Conservation (phyloP, 1,284 basidiomycete species). For the Austroboletus niveus region DNA sequence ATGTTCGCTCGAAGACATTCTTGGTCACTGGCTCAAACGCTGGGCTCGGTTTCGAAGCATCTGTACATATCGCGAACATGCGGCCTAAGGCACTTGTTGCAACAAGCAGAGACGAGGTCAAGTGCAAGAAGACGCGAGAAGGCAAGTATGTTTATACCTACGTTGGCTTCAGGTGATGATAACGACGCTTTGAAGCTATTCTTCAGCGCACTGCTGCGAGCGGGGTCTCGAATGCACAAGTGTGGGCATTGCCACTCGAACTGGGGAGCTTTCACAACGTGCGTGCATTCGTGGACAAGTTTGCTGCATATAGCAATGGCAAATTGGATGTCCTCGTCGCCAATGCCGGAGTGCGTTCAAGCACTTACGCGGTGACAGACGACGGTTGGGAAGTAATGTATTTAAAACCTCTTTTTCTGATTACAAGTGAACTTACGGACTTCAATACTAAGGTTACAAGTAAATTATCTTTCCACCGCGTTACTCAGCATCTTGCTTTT, state of each 20-base stretch:
- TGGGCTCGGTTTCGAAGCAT: slow-evolving; percentile 33
- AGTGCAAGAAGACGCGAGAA: slow-evolving; percentile 22
- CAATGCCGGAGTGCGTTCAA: slow-evolving; percentile 21
- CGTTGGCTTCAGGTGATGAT: background rate
- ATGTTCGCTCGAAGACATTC: slow-evolving; percentile 24
- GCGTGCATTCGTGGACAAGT: slow-evolving; percentile 22
- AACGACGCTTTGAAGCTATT: slow-evolving; percentile 8
- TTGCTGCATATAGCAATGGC: slow-evolving; percentile 12
- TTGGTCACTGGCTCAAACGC: slow-evolving; percentile 32
- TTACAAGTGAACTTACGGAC: background rate
- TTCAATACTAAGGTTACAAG: slow-evolving; percentile 23
- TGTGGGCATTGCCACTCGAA: slow-evolving; percentile 21
- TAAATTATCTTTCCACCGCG: slow-evolving; percentile 31
- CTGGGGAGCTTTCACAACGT: slow-evolving; percentile 23
- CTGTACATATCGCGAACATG: slow-evolving; percentile 25
- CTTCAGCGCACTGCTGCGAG: slow-evolving; percentile 3
- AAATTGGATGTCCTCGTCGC: slow-evolving; percentile 19
- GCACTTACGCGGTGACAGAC: slow-evolving; percentile 15
- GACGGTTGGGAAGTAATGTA: slow-evolving; percentile 30
- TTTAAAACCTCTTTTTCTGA: background rate
- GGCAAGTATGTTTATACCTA: slow-evolving; percentile 11
- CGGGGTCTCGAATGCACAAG: background rate
- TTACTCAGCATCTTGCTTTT: slow-evolving; percentile 27
- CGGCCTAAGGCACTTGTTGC: slow-evolving; percentile 23
- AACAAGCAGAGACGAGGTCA: slow-evolving; percentile 23